These are phyloP conservation scores for Claviceps spartinae DNA, from an alignment of 2,329 filamentous ascomycete species.

Conservation along the genomic window DNA sequence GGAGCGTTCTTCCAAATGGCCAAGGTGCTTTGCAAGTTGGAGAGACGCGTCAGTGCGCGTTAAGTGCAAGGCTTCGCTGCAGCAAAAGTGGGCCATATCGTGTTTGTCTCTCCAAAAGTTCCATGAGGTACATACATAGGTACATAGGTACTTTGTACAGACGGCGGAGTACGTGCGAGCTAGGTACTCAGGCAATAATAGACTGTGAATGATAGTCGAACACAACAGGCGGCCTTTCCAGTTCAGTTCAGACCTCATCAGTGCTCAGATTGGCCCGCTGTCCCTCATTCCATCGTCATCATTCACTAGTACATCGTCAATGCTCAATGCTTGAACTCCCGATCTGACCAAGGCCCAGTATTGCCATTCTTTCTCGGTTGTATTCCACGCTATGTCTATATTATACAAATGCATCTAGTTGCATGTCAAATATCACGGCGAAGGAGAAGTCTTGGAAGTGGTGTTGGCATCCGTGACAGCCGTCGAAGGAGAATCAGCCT, in stretches of 20 bases:
- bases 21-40: slow-evolving; percentile 14
- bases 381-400: not conserved
- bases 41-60: slow-evolving; percentile 24
- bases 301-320: not conserved
- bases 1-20: slow-evolving; percentile 3
- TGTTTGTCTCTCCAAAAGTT: not conserved
- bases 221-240: too few species aligned
- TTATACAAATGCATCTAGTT: not conserved
- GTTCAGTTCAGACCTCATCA: too few species aligned
- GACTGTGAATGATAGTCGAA: too few species aligned
- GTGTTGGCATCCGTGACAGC: slow-evolving; percentile 20
- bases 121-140: not conserved
- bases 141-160: not conserved
- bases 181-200: not conserved
- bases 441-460: slow-evolving; percentile 19
- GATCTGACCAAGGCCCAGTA: not conserved
- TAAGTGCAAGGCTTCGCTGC: slow-evolving; percentile 16
- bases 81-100: not conserved
- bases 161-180: not conserved
- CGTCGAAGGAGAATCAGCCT: slow-evolving; percentile 20
- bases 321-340: not conserved
- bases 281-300: too few species aligned
- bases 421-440: slow-evolving; percentile 9
- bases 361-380: not conserved
- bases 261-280: too few species aligned